Evolutionary conservation across 208 protist species (phyloP), one percentile per base, ranked within the genome.

Genomic region (Crithidia brevicula): DNA sequence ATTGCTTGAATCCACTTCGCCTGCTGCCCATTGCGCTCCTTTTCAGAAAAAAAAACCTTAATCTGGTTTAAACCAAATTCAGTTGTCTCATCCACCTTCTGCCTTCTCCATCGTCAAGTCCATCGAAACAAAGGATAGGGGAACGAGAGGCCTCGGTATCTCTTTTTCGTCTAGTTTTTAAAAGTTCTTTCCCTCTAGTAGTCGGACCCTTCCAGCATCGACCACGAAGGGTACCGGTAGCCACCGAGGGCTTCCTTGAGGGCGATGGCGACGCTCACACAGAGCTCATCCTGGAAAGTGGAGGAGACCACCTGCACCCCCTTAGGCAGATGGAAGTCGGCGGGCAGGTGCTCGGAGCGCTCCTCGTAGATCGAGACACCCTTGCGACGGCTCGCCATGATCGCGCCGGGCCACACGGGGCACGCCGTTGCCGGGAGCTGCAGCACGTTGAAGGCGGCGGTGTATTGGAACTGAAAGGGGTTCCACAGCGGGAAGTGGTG

Each of bases 401-500:
- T 49, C 9, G 82, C 73, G n/a, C 63, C 63, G 15, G 53, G 61
- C 88, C 90, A 96, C 10, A 93, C 74, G 1, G 90, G 90, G 56
- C 82, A 86, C 4, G 83, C 84, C 31, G 83, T 92, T 31, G 82
- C 83, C 3, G 90, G 90, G 64, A 93, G 78, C 72, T 89, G 90
- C 64, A 93, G 72, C 42, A 91, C 87, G 56, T 96, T 96, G 71
- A 96, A 96, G 47, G 79, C 84, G 2, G 90, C 90, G 25, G 87
- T 91, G 84, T 96, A 96, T 67, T 92, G 86, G 50, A 92, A 96
- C 68, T 92, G 79, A 30, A 96, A 88, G 4, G 87, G 82, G 46
- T 82, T 82, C 72, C 86, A 82, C 11, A 89, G 60, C 18, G 83
- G 82, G 33, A 62, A 67, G 74, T 96, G 90, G 64, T 96, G 90